Conservation (phyloP, 257 asterid species). For the Solanum sejunctum region DNA sequence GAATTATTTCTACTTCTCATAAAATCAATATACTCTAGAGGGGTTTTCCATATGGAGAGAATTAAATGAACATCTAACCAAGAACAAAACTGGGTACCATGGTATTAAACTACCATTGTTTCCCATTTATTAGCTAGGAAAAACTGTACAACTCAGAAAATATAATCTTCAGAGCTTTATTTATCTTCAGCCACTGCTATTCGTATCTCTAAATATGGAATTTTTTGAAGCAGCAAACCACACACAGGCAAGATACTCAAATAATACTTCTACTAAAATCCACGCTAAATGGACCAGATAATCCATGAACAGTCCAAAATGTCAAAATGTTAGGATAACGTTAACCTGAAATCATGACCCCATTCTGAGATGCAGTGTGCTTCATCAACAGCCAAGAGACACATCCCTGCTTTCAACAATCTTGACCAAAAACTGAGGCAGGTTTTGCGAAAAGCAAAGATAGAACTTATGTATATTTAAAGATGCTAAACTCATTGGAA, state of each 20-base stretch:
- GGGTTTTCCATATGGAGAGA: neutral
- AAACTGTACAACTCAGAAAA: neutral
- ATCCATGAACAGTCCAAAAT: neutral
- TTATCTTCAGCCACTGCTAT: neutral
- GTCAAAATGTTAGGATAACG: neutral
- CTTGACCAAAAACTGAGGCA: constrained; percentile 86
- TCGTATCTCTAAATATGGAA: neutral
- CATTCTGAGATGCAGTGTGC: constrained; percentile 98
- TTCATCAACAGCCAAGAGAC: constrained; percentile 93
- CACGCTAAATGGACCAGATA: neutral
- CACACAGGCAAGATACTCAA: neutral
- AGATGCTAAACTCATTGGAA: neutral
- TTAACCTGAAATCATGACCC: constrained; percentile 90
- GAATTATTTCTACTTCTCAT: neutral
- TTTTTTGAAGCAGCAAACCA: neutral
- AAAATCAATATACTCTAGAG: neutral
- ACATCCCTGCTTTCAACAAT: constrained; percentile 53
- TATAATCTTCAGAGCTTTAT: neutral
- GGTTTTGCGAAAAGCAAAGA: neutral
- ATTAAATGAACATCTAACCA: neutral
- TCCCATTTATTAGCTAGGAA: neutral
- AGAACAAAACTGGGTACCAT: neutral
- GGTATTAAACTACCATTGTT: neutral
- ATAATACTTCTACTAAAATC: neutral
- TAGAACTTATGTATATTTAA: neutral